phyloP scores from a whole-genome alignment of 768 basidiomycete species.

The Suillus tomentosus region DNA sequence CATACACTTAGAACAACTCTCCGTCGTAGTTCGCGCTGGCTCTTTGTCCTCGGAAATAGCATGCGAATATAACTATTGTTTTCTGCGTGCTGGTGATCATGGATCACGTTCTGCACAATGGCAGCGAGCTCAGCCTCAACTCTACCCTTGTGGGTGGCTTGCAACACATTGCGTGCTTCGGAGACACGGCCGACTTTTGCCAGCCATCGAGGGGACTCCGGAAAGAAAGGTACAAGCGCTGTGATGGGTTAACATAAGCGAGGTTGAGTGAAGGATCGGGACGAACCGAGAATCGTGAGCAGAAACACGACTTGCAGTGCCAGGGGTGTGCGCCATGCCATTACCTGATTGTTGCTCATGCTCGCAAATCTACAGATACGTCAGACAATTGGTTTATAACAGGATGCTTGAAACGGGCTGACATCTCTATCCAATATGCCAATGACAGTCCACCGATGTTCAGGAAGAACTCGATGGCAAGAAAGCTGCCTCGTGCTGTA shows the following conservation, averaged over 20 bases:
- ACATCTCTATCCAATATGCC: conserved; percentile 15
- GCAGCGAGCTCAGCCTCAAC: conserved; percentile 10
- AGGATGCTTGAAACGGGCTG: not conserved
- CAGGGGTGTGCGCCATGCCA: conserved; percentile 13
- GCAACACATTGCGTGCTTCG: conserved; percentile 23
- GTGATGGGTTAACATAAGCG: not conserved
- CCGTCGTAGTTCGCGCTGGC: conserved; percentile 13
- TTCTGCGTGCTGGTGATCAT: conserved; percentile 8
- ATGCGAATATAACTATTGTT: conserved; percentile 14
- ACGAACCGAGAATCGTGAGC: conserved; percentile 10
- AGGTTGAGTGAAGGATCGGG: not conserved
- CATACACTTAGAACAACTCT: conserved; percentile 15
- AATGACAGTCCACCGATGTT: conserved; percentile 12
- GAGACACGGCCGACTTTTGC: conserved; percentile 23
- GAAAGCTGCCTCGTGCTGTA: conserved; percentile 13
- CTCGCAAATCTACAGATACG: conserved; percentile 1
- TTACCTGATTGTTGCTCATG: conserved; percentile 6
- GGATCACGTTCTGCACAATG: conserved; percentile 12
- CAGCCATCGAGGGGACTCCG: conserved; percentile 22
- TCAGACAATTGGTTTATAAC: not conserved
- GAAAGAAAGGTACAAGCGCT: conserved; percentile 13
- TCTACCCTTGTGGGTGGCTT: conserved; percentile 11
- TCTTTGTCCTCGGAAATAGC: conserved; percentile 15
- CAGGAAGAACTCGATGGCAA: conserved; percentile 12
- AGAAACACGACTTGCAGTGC: conserved; percentile 11